Evolutionary conservation across 2,329 filamentous ascomycete species (phyloP).

Genomic region (Leptographium wingfieldii): DNA sequence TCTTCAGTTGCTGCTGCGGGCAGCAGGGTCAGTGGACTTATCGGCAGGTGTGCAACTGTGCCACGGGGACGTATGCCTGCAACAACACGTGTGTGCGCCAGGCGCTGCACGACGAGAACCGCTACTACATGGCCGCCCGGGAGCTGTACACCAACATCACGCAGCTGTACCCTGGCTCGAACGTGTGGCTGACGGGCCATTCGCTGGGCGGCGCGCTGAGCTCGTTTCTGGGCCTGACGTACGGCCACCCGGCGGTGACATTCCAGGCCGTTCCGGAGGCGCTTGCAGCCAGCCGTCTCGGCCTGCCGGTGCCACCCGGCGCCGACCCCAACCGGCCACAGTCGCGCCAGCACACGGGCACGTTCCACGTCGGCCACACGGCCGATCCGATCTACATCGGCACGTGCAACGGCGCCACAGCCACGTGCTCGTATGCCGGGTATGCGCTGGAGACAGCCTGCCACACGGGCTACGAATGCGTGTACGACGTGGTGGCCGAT

Average conservation of each 20-base stretch:
- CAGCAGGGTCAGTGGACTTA: slow-evolving; percentile 85
- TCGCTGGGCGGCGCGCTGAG: slow-evolving; percentile 84
- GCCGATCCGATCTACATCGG: slow-evolving; percentile 91
- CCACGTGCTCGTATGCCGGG: slow-evolving; percentile 78
- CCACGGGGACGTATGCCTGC: slow-evolving; percentile 74
- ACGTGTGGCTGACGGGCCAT: slow-evolving; percentile 84
- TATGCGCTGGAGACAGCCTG: slow-evolving; percentile 93
- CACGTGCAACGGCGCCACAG: slow-evolving; percentile 79
- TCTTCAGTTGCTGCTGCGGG: slow-evolving; percentile 95
- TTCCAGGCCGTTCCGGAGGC: slow-evolving; percentile 92
- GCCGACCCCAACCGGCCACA: slow-evolving; percentile 60
- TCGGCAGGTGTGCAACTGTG: slow-evolving; percentile 88
- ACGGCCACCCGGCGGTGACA: slow-evolving; percentile 79
- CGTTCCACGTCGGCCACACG: slow-evolving; percentile 88
- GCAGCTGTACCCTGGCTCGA: slow-evolving; percentile 69
- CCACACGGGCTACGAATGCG: slow-evolving; percentile 76
- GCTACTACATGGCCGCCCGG: slow-evolving; percentile 80
- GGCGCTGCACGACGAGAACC: slow-evolving; percentile 67
- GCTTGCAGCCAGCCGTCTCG: slow-evolving; percentile 69
- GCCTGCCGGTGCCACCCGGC: slow-evolving; percentile 73
- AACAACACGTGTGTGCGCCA: slow-evolving; percentile 80
- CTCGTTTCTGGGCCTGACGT: slow-evolving; percentile 81
- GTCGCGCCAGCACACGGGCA: slow-evolving; percentile 57
- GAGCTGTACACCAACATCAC: slow-evolving; percentile 91
- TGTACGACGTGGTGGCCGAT: slow-evolving; percentile 85